These are phyloP conservation scores for Leersia perrieri DNA, from an alignment of 176 grass and related monocot species.

Conservation along the genomic window DNA sequence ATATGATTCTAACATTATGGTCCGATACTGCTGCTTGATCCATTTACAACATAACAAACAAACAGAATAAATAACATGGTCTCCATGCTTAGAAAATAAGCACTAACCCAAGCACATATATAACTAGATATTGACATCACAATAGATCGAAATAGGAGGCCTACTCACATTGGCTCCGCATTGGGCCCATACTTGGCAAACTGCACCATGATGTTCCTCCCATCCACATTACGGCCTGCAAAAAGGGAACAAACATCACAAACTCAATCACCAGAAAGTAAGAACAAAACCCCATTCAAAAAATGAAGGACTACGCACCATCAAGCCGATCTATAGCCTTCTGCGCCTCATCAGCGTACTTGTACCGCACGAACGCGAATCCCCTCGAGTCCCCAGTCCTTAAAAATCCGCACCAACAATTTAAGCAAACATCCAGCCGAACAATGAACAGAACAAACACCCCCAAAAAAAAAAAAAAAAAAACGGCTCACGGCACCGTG, in stretches of 20 bases:
- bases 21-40: not conserved
- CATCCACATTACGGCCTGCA: conserved; percentile 82
- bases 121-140: not conserved
- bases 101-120: not conserved
- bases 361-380: conserved; percentile 95
- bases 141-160: not conserved
- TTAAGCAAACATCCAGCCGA: not conserved
- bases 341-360: conserved; percentile 91
- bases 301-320: conserved; percentile 30
- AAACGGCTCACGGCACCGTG: not conserved
- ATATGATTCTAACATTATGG: not conserved
- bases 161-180: conserved; percentile 90
- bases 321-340: conserved; percentile 92
- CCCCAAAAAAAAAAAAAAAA: too few species aligned
- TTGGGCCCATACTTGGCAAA: conserved; percentile 99
- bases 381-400: conserved; percentile 90
- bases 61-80: not conserved
- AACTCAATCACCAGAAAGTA: not conserved
- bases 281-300: not conserved
- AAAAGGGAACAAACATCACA: not conserved
- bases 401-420: not conserved
- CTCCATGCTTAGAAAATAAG: not conserved
- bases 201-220: conserved; percentile 97
- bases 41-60: not conserved
- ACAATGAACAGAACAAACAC: not conserved